phyloP scores from a whole-genome alignment of 495 filamentous ascomycete genomes.

The Hypomontagnella monticulosa region DNA sequence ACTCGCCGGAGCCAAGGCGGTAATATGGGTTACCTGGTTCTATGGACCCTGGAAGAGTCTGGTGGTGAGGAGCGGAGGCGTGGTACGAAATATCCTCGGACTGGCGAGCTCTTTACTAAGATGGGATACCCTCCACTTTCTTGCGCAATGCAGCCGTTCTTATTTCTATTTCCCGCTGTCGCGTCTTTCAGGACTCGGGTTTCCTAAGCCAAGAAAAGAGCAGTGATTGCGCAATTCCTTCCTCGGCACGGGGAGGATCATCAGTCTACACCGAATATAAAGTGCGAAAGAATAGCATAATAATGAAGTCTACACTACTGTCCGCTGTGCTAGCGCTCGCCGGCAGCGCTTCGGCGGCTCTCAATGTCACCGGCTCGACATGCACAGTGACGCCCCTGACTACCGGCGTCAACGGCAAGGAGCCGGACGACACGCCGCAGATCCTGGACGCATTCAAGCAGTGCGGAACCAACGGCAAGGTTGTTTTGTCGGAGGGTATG shows the following conservation, averaged over 20 bases:
- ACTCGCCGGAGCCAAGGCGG: constrained; percentile 23
- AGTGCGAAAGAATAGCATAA: constrained; percentile 3
- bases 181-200: background rate
- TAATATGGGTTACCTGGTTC: constrained; percentile 29
- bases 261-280: background rate
- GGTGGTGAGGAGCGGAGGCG: constrained; percentile 14
- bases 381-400: constrained; percentile 50
- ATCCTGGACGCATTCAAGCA: constrained; percentile 55
- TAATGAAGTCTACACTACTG: constrained; percentile 33
- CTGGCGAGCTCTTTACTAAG: constrained; percentile 8
- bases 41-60: constrained; percentile 15
- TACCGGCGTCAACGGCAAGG: constrained; percentile 30
- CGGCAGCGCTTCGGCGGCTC: constrained; percentile 31
- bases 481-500: constrained; percentile 50
- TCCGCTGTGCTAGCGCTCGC: constrained; percentile 27
- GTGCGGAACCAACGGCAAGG: constrained; percentile 48
- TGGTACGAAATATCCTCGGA: constrained; percentile 18
- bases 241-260: constrained; percentile 5
- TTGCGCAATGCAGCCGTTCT: constrained; percentile 1
- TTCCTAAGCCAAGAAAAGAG: constrained; percentile 9
- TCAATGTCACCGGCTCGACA: constrained; percentile 50
- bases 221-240: constrained; percentile 12
- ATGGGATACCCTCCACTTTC: constrained; percentile 9
- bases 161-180: constrained; percentile 4
- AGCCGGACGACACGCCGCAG: constrained; percentile 55